Conservation (phyloP, 805 yeast species). For the Lipomyces orientalis region DNA sequence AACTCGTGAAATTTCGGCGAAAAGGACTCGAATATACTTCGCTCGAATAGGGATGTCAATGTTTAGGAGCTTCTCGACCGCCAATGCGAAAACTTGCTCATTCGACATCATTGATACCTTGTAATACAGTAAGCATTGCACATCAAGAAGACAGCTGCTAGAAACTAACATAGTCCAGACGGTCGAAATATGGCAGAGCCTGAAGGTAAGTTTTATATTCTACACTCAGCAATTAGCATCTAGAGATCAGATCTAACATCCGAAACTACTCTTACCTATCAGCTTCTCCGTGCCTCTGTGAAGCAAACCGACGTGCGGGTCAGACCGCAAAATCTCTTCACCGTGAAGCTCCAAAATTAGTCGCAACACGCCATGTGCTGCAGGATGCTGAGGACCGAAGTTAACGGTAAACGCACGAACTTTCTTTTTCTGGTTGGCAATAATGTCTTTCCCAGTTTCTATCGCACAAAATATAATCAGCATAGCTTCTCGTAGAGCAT, state of each 20-base stretch:
- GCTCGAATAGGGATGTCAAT: conserved; percentile 86
- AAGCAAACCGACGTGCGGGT: conserved; percentile 86
- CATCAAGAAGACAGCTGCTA: conserved; percentile 44
- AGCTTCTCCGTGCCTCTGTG: conserved; percentile 91
- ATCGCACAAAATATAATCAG: not conserved
- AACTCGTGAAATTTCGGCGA: conserved; percentile 84
- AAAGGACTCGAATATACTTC: conserved; percentile 81
- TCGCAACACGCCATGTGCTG: conserved; percentile 91
- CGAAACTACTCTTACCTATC: conserved; percentile 49
- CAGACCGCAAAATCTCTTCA: conserved; percentile 84
- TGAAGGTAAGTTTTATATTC: conserved; percentile 86
- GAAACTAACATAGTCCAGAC: conserved; percentile 68
- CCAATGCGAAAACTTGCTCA: conserved; percentile 82
- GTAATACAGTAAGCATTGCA: not conserved
- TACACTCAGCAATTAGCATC: not conserved
- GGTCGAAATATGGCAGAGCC: conserved; percentile 86
- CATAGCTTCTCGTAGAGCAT: not conserved
- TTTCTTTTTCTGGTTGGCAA: conserved; percentile 46
- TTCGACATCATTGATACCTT: conserved; percentile 79
- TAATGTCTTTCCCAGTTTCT: conserved; percentile 26
- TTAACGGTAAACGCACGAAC: conserved; percentile 88
- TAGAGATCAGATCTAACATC: not conserved
- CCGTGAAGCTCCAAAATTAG: conserved; percentile 85
- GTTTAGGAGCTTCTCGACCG: conserved; percentile 82
- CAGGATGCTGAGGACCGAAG: conserved; percentile 94